Conservation (phyloP, 306 rosid species). For the Castanea mollissima region DNA sequence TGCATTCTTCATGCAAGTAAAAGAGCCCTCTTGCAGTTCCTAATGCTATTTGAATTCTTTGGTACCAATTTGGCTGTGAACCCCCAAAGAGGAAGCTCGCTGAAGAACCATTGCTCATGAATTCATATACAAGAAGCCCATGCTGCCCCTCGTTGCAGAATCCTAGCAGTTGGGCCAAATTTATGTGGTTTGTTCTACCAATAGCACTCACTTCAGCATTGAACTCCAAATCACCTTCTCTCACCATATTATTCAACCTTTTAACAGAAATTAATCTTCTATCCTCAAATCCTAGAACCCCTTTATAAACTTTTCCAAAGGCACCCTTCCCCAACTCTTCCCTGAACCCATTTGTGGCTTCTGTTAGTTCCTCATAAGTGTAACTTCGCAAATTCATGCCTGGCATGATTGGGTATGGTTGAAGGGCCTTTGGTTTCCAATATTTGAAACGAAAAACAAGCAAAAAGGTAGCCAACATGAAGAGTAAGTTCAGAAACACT, state of each 20-base stretch:
- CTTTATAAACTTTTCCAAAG: slow-evolving; percentile 32
- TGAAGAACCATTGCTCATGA: slow-evolving; percentile 37
- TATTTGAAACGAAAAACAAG: background rate
- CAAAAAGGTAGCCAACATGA: background rate
- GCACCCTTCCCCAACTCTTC: slow-evolving; percentile 36
- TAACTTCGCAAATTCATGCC: slow-evolving; percentile 19
- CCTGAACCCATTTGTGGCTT: slow-evolving; percentile 28
- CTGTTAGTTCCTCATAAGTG: slow-evolving; percentile 15
- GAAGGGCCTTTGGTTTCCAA: background rate
- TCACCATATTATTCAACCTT: slow-evolving; percentile 19
- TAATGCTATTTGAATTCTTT: slow-evolving; percentile 24
- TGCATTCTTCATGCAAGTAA: slow-evolving; percentile 41
- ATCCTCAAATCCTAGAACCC: slow-evolving; percentile 7
- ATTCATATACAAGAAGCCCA: slow-evolving; percentile 37
- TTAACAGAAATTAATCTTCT: slow-evolving; percentile 25
- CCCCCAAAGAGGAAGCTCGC: slow-evolving; percentile 27
- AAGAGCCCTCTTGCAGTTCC: slow-evolving; percentile 23
- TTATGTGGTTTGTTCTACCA: slow-evolving; percentile 39
- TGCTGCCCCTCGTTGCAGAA: slow-evolving; percentile 36
- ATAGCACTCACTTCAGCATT: slow-evolving; percentile 30
- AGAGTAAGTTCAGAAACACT: slow-evolving; percentile 13
- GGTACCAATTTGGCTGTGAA: slow-evolving; percentile 32
- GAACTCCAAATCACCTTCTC: slow-evolving; percentile 33
- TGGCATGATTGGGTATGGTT: background rate
- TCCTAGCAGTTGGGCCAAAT: slow-evolving; percentile 32